Conservation (phyloP, 495 filamentous ascomycete species). For the Annulohypoxylon nitens region DNA sequence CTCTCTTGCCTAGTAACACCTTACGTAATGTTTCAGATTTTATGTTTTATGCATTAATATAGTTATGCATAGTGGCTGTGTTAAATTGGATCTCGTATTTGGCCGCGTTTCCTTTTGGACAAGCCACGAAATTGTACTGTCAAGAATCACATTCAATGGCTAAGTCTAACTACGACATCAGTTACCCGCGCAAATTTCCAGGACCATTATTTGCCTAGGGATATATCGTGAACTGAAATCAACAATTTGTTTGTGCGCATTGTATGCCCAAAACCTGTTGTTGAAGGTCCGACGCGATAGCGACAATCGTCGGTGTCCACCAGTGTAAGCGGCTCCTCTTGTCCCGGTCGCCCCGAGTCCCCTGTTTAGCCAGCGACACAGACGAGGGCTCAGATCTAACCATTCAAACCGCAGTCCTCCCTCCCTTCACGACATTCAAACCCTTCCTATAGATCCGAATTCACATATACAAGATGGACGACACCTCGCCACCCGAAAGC, state of each 20-base stretch:
- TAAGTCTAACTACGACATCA: constrained; percentile 31
- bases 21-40: neutral
- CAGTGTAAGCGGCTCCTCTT: constrained; percentile 7
- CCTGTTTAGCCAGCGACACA: constrained; percentile 10
- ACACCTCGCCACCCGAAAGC: constrained; percentile 44
- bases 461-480: constrained; percentile 45
- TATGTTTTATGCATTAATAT: constrained; percentile 22
- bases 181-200: neutral
- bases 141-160: constrained; percentile 32
- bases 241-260: neutral
- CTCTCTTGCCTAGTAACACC: neutral
- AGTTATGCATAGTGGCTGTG: constrained; percentile 42
- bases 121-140: constrained; percentile 39
- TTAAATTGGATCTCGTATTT: constrained; percentile 16
- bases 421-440: neutral
- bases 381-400: neutral
- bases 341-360: constrained; percentile 30
- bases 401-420: neutral
- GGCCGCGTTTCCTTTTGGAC: constrained; percentile 22
- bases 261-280: neutral
- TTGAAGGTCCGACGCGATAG: constrained; percentile 13
- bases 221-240: constrained; percentile 15
- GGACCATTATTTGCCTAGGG: constrained; percentile 1
- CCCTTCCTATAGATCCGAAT: neutral
- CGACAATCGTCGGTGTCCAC: constrained; percentile 9